Percentiles rank a stretch among this genome's conserved stretches.
phyloP scores from a whole-genome alignment of 2,329 filamentous ascomycete genomes.

The Fusarium irregulare region DNA sequence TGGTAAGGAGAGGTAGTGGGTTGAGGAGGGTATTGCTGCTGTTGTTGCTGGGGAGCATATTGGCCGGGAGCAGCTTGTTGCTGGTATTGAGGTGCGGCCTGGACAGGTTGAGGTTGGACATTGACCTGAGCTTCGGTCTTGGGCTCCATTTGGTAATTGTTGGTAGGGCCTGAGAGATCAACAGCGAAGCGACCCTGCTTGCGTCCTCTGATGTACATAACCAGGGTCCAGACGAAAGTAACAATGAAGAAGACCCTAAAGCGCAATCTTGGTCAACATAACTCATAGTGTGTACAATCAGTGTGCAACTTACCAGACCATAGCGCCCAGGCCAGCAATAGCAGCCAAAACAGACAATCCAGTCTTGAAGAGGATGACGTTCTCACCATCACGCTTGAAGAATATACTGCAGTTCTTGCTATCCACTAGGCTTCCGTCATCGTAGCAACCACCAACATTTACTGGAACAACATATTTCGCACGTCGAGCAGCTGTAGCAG shows the following conservation, averaged over 20 bases:
- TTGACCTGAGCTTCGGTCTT: slow-evolving; percentile 47
- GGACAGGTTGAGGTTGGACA: slow-evolving; percentile 32
- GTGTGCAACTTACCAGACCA: slow-evolving; percentile 53
- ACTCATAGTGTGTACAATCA: rapidly evolving
- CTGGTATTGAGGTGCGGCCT: slow-evolving; percentile 38
- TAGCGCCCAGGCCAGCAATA: slow-evolving; percentile 57
- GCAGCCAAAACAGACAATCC: slow-evolving; percentile 53
- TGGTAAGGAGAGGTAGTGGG: slow-evolving; percentile 29
- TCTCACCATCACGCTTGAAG: slow-evolving; percentile 36
- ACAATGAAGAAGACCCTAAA: slow-evolving; percentile 55
- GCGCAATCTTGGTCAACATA: neutral
- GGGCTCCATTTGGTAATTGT: slow-evolving; percentile 51
- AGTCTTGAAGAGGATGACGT: slow-evolving; percentile 51
- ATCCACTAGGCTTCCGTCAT: slow-evolving; percentile 55
- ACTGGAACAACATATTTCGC: slow-evolving; percentile 51
- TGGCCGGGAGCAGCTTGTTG: slow-evolving; percentile 24
- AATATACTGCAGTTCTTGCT: slow-evolving; percentile 51
- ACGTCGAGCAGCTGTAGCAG: slow-evolving; percentile 55
- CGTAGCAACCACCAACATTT: slow-evolving; percentile 47
- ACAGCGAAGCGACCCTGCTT: slow-evolving; percentile 53
- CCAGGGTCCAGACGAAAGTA: slow-evolving; percentile 52
- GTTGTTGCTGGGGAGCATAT: slow-evolving; percentile 27
- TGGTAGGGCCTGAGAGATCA: slow-evolving; percentile 17
- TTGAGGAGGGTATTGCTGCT: slow-evolving; percentile 29
- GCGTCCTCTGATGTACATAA: slow-evolving; percentile 52